Conservation (phyloP, 768 basidiomycete genomes). For the Lyophyllum atratum region DNA sequence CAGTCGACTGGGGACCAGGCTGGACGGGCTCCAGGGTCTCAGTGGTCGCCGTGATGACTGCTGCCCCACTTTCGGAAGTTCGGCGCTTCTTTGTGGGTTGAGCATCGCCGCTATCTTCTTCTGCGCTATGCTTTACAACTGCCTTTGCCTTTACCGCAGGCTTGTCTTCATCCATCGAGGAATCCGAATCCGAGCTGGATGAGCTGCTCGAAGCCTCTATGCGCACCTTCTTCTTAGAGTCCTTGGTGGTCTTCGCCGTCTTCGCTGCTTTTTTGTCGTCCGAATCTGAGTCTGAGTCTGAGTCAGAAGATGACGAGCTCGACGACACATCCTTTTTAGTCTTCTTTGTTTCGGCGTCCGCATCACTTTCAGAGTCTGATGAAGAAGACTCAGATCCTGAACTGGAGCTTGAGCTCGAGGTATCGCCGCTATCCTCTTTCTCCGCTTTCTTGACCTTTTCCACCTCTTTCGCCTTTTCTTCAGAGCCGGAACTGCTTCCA, state of each 20-base stretch:
- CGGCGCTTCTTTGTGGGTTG: slow-evolving; percentile 63
- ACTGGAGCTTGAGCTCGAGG: slow-evolving; percentile 23
- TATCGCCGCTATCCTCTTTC: slow-evolving; percentile 6
- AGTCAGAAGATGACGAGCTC: slow-evolving; percentile 5
- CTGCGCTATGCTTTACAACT: slow-evolving; percentile 1
- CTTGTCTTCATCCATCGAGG: slow-evolving; percentile 7
- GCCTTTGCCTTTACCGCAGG: slow-evolving; percentile 5
- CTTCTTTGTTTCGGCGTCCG: not conserved
- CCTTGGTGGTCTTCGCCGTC: not conserved
- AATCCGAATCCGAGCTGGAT: slow-evolving; percentile 28
- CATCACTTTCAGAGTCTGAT: slow-evolving; percentile 5
- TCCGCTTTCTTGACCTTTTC: slow-evolving; percentile 1
- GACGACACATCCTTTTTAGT: not conserved
- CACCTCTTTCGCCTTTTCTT: slow-evolving; percentile 17
- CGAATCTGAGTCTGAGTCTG: slow-evolving; percentile 7
- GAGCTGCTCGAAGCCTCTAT: slow-evolving; percentile 12
- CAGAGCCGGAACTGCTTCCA: slow-evolving; percentile 16
- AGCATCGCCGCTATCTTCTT: slow-evolving; percentile 19
- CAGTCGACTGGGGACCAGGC: slow-evolving; percentile 14
- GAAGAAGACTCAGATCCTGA: slow-evolving; percentile 19
- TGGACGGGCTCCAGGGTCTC: slow-evolving; percentile 14
- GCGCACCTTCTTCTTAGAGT: slow-evolving; percentile 1
- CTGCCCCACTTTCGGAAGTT: slow-evolving; percentile 49
- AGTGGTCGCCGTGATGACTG: slow-evolving; percentile 47
- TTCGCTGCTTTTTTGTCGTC: slow-evolving; percentile 6